phyloP scores from a whole-genome alignment of 2,329 filamentous ascomycete species.

The Eurotiales sp. region DNA sequence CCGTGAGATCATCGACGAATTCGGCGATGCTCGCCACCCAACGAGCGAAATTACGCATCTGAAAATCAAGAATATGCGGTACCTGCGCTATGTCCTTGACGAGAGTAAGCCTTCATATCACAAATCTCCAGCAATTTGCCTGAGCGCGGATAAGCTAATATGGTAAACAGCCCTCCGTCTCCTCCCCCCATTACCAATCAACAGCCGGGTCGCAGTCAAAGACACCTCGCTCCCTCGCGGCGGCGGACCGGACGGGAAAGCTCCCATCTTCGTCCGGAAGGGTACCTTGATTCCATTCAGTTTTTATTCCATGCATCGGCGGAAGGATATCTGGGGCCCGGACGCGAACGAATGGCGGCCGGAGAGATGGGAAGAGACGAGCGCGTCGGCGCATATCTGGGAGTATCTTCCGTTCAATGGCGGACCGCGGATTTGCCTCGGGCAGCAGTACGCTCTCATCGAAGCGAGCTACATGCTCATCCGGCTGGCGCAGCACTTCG shows the following conservation, averaged over 20 bases:
- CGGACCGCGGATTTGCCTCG: slow-evolving; percentile 26
- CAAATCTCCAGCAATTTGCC: background rate
- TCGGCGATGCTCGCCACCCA: slow-evolving; percentile 1
- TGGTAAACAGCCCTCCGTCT: slow-evolving; percentile 29
- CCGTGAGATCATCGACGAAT: slow-evolving; percentile 22
- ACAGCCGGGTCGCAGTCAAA: slow-evolving; percentile 42
- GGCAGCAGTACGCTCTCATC: slow-evolving; percentile 26
- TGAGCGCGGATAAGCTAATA: too few relatives aligned
- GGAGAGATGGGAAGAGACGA: slow-evolving; percentile 45
- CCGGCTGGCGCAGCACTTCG: slow-evolving; percentile 48
- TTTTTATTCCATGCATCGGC: slow-evolving; percentile 69
- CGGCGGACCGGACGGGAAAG: slow-evolving; percentile 28
- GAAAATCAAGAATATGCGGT: slow-evolving; percentile 15
- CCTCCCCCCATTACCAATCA: slow-evolving; percentile 51
- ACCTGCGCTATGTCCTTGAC: slow-evolving; percentile 16
- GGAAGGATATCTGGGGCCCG: slow-evolving; percentile 48
- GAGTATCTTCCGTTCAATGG: slow-evolving; percentile 31
- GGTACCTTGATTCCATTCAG: slow-evolving; percentile 64
- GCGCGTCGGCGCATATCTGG: slow-evolving; percentile 46
- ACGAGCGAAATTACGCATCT: slow-evolving; percentile 30
- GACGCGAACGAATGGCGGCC: slow-evolving; percentile 47
- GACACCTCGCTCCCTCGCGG: slow-evolving; percentile 15
- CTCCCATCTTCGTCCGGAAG: slow-evolving; percentile 63
- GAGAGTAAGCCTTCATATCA: slow-evolving; percentile 5
- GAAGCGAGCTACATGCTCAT: slow-evolving; percentile 22